phyloP scores from a whole-genome alignment of 2,329 filamentous ascomycete genomes.

The Aspergillus felis region DNA sequence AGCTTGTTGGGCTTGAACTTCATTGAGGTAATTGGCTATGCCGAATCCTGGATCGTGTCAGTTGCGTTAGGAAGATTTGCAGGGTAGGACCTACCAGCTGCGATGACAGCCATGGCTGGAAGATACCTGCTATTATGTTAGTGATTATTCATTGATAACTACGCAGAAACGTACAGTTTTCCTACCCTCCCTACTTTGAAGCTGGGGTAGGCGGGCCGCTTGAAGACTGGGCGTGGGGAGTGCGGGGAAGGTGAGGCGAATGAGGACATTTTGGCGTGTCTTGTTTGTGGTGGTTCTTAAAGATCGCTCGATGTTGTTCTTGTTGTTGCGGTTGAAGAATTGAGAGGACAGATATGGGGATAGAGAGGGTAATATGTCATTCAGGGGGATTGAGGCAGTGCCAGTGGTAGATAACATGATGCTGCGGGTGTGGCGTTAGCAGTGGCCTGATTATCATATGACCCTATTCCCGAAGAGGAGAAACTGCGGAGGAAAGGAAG shows the following conservation, averaged over 20 bases:
- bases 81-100: constrained; percentile 9
- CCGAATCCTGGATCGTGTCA: constrained; percentile 13
- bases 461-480: neutral
- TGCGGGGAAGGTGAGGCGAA: constrained; percentile 4
- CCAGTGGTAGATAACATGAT: neutral
- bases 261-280: constrained; percentile 2
- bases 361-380: neutral
- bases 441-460: neutral
- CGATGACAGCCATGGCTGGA: constrained; percentile 13
- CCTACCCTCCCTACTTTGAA: constrained; percentile 1
- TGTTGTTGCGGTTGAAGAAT: neutral
- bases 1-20: neutral
- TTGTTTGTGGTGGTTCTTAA: neutral
- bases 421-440: neutral
- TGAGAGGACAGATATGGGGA: neutral
- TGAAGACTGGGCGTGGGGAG: constrained; percentile 10
- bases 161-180: constrained; percentile 6
- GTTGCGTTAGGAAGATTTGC: neutral
- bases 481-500: neutral
- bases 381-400: neutral
- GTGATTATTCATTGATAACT: neutral
- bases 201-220: constrained; percentile 4
- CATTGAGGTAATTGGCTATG: constrained; percentile 10
- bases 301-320: neutral
- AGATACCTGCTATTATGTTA: constrained; percentile 9